Percentiles rank a stretch among this genome's conserved stretches.
Conservation (phyloP, 2,329 filamentous ascomycete species). For the Stagonosporopsis rhizophila region DNA sequence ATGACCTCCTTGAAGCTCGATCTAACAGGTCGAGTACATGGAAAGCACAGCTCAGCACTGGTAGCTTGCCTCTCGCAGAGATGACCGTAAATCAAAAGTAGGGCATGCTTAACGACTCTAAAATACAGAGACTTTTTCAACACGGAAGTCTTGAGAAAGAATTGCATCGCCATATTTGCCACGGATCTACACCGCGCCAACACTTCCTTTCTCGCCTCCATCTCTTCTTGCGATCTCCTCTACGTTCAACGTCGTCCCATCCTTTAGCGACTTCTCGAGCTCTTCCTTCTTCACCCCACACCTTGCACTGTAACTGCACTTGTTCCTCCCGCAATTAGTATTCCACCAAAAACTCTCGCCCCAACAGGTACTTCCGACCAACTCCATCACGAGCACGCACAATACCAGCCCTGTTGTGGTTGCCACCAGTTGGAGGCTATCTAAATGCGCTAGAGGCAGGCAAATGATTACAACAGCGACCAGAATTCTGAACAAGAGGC, state of each 20-base stretch:
- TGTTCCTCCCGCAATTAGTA: conserved; percentile 27
- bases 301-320: conserved; percentile 41
- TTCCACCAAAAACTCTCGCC: conserved; percentile 41
- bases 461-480: conserved; percentile 62
- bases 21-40: no score
- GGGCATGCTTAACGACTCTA: no score
- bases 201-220: conserved; percentile 32
- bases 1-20: no score
- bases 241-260: conserved; percentile 42
- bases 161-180: no score
- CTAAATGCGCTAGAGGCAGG: conserved; percentile 59
- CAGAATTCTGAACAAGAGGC: conserved; percentile 59
- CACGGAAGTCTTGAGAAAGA: no score
- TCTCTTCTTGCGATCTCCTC: conserved; percentile 45
- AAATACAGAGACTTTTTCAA: no score
- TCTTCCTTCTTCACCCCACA: conserved; percentile 42
- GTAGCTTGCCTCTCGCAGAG: no score
- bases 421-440: conserved; percentile 49
- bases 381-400: conserved; percentile 44
- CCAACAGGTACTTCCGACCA: conserved; percentile 42
- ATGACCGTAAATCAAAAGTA: no score
- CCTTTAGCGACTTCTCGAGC: conserved; percentile 38
- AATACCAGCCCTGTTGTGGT: conserved; percentile 50
- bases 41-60: no score
- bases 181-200: conserved; percentile 16